These are phyloP conservation scores for Lichenothelia convexa DNA, from an alignment of 495 filamentous ascomycete genomes.

Conservation along the genomic window DNA sequence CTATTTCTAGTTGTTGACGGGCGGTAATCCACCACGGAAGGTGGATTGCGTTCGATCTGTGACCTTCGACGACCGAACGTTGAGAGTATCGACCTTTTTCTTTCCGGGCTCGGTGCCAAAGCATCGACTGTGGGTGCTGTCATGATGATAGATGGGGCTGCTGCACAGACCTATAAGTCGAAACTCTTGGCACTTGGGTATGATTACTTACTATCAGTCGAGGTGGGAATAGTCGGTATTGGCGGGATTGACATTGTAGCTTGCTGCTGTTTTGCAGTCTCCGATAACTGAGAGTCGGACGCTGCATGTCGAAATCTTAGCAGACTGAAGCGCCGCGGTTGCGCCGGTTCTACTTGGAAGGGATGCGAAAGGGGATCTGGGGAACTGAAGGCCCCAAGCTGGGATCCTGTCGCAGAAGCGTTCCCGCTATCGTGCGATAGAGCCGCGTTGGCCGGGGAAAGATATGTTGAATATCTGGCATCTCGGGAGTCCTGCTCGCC, in stretches of 20 bases:
- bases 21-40: too few relatives aligned
- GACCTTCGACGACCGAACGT: too few relatives aligned
- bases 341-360: constrained; percentile 12
- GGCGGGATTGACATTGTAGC: constrained; percentile 33
- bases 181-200: too few relatives aligned
- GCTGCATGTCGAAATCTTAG: constrained; percentile 83
- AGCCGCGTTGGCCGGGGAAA: constrained; percentile 6
- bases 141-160: constrained; percentile 81
- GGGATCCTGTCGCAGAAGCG: background rate
- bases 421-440: constrained; percentile 11
- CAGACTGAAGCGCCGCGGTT: constrained; percentile 64
- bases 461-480: constrained; percentile 9
- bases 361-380: too few relatives aligned
- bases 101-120: constrained; percentile 4
- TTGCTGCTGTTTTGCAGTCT: constrained; percentile 56
- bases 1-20: too few relatives aligned
- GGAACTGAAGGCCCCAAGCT: too few relatives aligned
- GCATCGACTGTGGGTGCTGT: constrained; percentile 68
- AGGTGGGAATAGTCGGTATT: constrained; percentile 32
- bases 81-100: too few relatives aligned
- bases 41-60: too few relatives aligned
- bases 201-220: too few relatives aligned
- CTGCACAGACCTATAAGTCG: constrained; percentile 6
- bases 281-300: constrained; percentile 77
- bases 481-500: constrained; percentile 9